Evolutionary conservation across 2,329 filamentous ascomycete genomes (phyloP), one percentile per base, ranked within the genome.

Genomic region (Neofusicoccum sp.): DNA sequence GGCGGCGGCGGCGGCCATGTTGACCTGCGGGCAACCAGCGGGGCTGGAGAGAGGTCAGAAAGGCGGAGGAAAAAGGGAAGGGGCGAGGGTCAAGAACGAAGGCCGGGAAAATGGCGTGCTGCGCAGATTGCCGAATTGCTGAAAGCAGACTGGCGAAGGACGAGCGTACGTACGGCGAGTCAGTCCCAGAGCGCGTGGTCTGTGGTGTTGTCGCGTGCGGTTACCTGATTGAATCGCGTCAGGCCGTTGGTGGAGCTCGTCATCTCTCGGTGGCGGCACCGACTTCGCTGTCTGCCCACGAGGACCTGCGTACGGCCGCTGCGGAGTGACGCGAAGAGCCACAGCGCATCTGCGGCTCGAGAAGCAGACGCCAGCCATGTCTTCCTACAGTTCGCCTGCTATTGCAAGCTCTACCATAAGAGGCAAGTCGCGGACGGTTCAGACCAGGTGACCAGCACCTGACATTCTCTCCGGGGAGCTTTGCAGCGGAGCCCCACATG

Each of bases 51-150:
- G 22, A 22, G 14, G 31, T 12, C 33, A 22, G 48, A n/a, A 22
- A 44, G 14, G 36, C 31, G 22, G 6, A 14, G 29, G 6, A 22
- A 12, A 6, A 5, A 16, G 29, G 22, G 22, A 22, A 22, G 28
- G 9, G 36, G 28, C 28, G 49, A 29, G 31, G 31, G 33, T 8
- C 34, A 28, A 28, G 33, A 11, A 39, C 49, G 28, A 41, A n/a
- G 33, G 22, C 37, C 28, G 50, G 22, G 50, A 22, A 11, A 43
- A 56, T 56, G 52, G 52, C 52, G 52, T 56, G 52, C 52, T 56
- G 31, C 52, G 52, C 39, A 56, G 52, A 56, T 56, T 44, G 52
- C 52, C 52, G 52, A 44, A 1, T n/a, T 4, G 50, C 31, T 3
- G 8, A 31, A 31, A 33, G 5, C 22, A 31, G 45, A 48, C 28